Conservation (phyloP, 371 early-diverging fungal species). For the Coemansia sp. region DNA sequence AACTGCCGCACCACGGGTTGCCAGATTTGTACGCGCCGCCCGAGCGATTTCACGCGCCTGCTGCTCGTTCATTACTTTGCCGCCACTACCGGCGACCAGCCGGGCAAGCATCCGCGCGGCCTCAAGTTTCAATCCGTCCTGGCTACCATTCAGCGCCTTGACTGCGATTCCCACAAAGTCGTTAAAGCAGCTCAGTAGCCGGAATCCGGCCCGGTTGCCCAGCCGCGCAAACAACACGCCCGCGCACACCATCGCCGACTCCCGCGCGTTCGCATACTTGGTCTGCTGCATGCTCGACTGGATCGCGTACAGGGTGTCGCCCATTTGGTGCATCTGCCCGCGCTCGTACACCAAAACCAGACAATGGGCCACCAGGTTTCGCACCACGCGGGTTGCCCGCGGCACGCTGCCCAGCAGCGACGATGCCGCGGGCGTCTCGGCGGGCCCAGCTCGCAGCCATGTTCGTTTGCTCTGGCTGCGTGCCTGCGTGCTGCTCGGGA, state of each 20-base stretch:
- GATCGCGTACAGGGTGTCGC: conserved; percentile 29
- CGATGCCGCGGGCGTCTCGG: not conserved
- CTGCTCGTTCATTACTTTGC: conserved; percentile 71
- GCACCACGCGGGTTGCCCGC: conserved; percentile 27
- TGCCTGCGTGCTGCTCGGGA: conserved; percentile 13
- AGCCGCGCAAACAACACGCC: conserved; percentile 65
- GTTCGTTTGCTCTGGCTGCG: conserved; percentile 9
- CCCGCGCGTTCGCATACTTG: conserved; percentile 52
- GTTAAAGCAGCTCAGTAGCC: conserved; percentile 58
- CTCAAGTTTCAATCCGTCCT: conserved; percentile 68
- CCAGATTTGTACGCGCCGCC: conserved; percentile 62
- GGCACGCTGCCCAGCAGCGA: conserved; percentile 20
- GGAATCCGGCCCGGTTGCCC: conserved; percentile 59
- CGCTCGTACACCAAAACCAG: conserved; percentile 31
- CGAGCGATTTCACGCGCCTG: conserved; percentile 76
- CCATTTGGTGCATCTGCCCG: conserved; percentile 41
- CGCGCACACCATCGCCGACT: conserved; percentile 73
- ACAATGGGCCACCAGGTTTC: conserved; percentile 34
- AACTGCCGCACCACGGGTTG: conserved; percentile 74
- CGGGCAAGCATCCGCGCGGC: conserved; percentile 66
- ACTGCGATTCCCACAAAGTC: conserved; percentile 70
- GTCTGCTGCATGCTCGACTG: conserved; percentile 20
- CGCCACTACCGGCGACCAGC: conserved; percentile 69
- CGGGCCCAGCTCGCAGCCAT: not conserved
- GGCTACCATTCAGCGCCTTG: conserved; percentile 58